Evolutionary conservation across 768 basidiomycete genomes (phyloP).

Genomic region (Calocera cornea): DNA sequence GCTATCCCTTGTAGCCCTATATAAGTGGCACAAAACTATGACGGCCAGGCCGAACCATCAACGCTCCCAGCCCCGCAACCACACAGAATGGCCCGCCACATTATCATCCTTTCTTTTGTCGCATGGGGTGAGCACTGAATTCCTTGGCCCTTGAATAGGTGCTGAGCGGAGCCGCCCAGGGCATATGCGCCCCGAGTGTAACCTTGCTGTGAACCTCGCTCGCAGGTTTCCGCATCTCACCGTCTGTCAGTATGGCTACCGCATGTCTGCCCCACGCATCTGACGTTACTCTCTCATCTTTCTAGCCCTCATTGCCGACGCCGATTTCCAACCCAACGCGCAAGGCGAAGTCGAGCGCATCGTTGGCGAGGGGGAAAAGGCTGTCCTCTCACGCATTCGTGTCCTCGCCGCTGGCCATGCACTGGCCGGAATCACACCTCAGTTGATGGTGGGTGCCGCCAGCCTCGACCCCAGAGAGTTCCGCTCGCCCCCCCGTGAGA

Average conservation of each 20-base stretch:
- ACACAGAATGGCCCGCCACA: neutral
- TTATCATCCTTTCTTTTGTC: neutral
- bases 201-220: neutral
- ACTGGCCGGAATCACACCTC: neutral
- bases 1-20: no score
- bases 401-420: neutral
- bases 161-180: neutral
- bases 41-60: neutral
- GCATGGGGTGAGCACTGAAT: neutral
- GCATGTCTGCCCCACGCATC: neutral
- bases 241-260: neutral
- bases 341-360: neutral
- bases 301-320: neutral
- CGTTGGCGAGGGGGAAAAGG: neutral
- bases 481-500: neutral
- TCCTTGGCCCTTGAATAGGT: neutral
- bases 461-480: neutral
- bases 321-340: neutral
- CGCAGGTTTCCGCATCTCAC: neutral
- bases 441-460: neutral
- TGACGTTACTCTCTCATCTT: neutral
- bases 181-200: neutral
- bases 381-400: neutral
- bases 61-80: neutral
- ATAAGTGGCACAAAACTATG: no score